A percentile compares a stretch with the other conserved stretches of the same genome.
phyloP scores from a whole-genome alignment of 805 yeast genomes.

The Wickerhamiella parazyma region DNA sequence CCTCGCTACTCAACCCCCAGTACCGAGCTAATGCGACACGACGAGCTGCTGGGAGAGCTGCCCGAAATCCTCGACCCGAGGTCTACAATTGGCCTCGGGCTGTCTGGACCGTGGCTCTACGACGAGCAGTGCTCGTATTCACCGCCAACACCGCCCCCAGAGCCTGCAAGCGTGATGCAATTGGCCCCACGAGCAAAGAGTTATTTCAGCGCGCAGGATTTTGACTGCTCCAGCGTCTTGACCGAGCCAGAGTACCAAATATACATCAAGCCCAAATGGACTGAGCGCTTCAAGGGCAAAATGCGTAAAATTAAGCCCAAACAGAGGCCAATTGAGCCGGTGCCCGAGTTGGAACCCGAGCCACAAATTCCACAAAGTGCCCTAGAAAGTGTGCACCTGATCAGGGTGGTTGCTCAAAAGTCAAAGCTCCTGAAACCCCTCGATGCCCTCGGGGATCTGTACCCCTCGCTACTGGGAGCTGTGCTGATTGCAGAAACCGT shows the following conservation, averaged over 20 bases:
- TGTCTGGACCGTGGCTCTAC: background rate
- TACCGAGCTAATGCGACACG: background rate
- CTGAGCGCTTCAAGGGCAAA: conserved; percentile 2
- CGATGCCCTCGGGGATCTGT: conserved; percentile 20
- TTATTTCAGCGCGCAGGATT: background rate
- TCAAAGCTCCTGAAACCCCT: conserved; percentile 18
- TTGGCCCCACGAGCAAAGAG: no score
- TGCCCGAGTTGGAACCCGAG: no score
- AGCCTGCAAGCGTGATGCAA: background rate
- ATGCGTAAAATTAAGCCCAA: background rate
- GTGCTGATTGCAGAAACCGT: conserved; percentile 20
- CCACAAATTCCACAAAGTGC: background rate
- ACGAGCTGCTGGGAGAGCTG: conserved; percentile 3
- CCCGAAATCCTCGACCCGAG: conserved; percentile 5
- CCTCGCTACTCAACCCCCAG: conserved; percentile 1
- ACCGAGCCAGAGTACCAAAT: background rate
- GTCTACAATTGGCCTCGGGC: background rate
- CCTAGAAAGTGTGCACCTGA: background rate
- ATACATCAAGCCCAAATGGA: background rate
- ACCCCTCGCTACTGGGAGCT: conserved; percentile 16
- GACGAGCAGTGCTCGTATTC: background rate
- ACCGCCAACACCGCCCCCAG: background rate
- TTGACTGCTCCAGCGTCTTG: background rate
- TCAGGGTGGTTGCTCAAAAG: background rate
- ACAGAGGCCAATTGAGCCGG: no score